A percentile compares a stretch with the other conserved stretches of the same genome.
Evolutionary conservation across 805 yeast species (phyloP).

Genomic region (Ogataea philodendri): DNA sequence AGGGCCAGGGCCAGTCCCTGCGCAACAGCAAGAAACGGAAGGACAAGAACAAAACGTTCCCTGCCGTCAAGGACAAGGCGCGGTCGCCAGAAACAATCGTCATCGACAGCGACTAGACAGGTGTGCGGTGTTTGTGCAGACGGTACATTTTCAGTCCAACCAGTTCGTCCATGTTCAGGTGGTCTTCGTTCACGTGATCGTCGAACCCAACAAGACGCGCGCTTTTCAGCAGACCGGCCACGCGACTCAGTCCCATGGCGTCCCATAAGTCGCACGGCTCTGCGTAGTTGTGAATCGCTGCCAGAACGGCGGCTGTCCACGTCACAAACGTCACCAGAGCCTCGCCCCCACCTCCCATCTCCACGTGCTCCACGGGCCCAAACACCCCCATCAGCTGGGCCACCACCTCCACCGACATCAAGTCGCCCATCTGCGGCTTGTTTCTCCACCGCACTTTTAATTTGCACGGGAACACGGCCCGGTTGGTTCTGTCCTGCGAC

Average conservation of each 20-base stretch:
- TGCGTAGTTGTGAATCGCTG: constrained; percentile 42
- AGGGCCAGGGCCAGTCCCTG: constrained; percentile 73
- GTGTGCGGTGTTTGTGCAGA: constrained; percentile 8
- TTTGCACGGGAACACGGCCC: constrained; percentile 10
- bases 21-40: constrained; percentile 60
- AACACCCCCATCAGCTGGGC: constrained; percentile 43
- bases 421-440: constrained; percentile 35
- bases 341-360: constrained; percentile 18
- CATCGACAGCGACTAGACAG: constrained; percentile 50
- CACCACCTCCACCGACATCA: constrained; percentile 36
- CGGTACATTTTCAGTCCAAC: constrained; percentile 21
- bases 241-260: constrained; percentile 39
- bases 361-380: constrained; percentile 36
- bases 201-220: constrained; percentile 20
- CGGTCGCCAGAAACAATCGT: constrained; percentile 78
- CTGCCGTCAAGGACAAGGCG: constrained; percentile 59
- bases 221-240: constrained; percentile 45
- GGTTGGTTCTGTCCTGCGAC: constrained; percentile 3
- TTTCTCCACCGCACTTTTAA: constrained; percentile 47
- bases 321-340: constrained; percentile 38
- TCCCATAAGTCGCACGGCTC: constrained; percentile 46
- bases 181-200: constrained; percentile 4
- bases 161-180: constrained; percentile 24
- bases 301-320: constrained; percentile 33
- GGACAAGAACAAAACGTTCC: constrained; percentile 48